Evolutionary conservation across 177 flowering plant species (phyloP).

Genomic region (Vitis hybrid): DNA sequence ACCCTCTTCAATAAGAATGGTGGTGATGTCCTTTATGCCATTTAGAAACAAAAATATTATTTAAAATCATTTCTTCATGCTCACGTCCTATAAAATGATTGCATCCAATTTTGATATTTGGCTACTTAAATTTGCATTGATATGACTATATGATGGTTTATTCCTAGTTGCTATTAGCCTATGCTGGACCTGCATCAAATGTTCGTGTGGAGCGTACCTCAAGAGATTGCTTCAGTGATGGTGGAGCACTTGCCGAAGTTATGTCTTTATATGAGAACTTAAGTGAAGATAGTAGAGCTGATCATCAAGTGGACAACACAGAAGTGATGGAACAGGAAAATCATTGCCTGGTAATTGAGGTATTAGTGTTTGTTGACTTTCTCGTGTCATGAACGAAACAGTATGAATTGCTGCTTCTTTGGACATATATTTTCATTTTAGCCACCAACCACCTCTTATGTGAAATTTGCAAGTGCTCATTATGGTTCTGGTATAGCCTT

Average conservation of each 20-base stretch:
- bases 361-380: constrained; percentile 16
- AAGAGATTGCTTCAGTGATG: constrained; percentile 57
- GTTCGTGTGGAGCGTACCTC: constrained; percentile 78
- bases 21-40: too few species aligned
- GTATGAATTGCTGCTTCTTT: neutral
- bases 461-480: too few species aligned
- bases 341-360: constrained; percentile 47
- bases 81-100: too few species aligned
- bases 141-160: neutral
- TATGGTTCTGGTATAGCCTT: too few species aligned
- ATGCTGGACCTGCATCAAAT: constrained; percentile 86
- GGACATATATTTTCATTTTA: too few species aligned
- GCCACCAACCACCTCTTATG: too few species aligned
- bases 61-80: too few species aligned
- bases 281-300: constrained; percentile 18
- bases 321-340: constrained; percentile 20
- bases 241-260: constrained; percentile 84
- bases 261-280: constrained; percentile 58
- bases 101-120: neutral
- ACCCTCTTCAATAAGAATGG: too few species aligned
- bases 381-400: neutral
- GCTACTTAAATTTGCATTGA: neutral
- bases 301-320: constrained; percentile 18
- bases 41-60: too few species aligned
- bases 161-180: constrained; percentile 60